A percentile compares a stretch with the other conserved stretches of the same genome.
Evolutionary conservation across 768 basidiomycete species (phyloP).

Genomic region (Podaxis mareebaensis): DNA sequence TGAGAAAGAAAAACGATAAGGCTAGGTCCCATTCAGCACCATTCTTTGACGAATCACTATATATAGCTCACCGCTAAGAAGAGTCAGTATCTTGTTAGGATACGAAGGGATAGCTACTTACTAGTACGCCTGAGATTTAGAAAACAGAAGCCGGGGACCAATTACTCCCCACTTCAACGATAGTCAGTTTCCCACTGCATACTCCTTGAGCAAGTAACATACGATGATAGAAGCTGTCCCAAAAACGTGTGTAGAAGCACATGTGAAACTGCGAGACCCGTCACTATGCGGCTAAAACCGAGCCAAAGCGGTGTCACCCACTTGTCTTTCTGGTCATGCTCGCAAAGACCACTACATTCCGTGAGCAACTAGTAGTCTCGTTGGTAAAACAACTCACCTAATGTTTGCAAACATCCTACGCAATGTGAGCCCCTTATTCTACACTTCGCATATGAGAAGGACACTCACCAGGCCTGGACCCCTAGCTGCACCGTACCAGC

Average conservation of each 20-base stretch:
- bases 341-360: constrained; percentile 46
- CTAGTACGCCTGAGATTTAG: constrained; percentile 59
- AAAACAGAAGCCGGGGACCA: constrained; percentile 62
- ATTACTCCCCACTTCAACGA: constrained; percentile 59
- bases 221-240: constrained; percentile 60
- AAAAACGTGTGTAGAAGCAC: constrained; percentile 52
- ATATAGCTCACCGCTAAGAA: constrained; percentile 22
- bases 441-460: background rate
- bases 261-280: constrained; percentile 44
- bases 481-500: constrained; percentile 69
- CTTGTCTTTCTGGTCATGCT: constrained; percentile 43
- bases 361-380: background rate
- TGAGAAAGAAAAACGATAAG: constrained; percentile 70
- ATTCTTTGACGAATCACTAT: background rate
- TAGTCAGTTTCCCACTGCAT: background rate
- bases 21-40: constrained; percentile 29
- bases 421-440: background rate
- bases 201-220: constrained; percentile 24
- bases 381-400: constrained; percentile 36
- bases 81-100: background rate
- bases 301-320: constrained; percentile 19
- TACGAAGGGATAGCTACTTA: constrained; percentile 29
- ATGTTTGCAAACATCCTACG: constrained; percentile 63
- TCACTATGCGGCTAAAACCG: background rate
- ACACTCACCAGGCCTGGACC: constrained; percentile 59